Evolutionary conservation across 331 rosid genomes (phyloP), one percentile per base, ranked within the genome.

Genomic region (Quercus phellos): DNA sequence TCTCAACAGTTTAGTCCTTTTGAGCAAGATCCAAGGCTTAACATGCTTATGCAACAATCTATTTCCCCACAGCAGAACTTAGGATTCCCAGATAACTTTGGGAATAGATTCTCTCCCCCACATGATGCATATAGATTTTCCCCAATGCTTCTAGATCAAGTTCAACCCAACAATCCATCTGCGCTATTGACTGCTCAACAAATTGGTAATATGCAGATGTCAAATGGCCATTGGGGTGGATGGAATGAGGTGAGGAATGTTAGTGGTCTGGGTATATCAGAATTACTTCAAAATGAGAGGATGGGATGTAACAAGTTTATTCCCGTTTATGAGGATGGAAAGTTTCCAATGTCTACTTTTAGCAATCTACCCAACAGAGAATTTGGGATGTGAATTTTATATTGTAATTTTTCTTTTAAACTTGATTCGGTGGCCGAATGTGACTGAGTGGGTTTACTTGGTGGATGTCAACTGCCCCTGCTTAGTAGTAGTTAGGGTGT

Each of bases 231-330:
- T 55, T 75, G 85, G 78, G 80, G 74, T 64, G 74, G 69, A 72
- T 83, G 87, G 90, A 82, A 81, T 75, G 87, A 86, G 72, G 63
- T 77, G 34, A 81, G 42, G 74, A 83, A 78, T 82, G 69, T 81
- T 17, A 81, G 78, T 71, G 89, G 68, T 55, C 80, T 75, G 68
- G 77, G 82, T 58, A 60, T 80, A 67, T 19, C 87, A 6, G 85
- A 83, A 34, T 85, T 86, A 12, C 63, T 80, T 56, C 81, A 83
- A 78, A 81, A 76, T 67, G 85, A 78, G 79, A 72, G 74, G 69
- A 54, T 42, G 54, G 81, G 83, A 13, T 83, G 53, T 30, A 75
- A 77, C 74, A 83, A 80, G 66, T 80, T 68, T 83, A 27, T 78
- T 64, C 80, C 87, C 13, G 81, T 60, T 60, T 75, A 83, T 21